Evolutionary conservation across 495 filamentous ascomycete genomes (phyloP).

Genomic region (Penicillium manginii): DNA sequence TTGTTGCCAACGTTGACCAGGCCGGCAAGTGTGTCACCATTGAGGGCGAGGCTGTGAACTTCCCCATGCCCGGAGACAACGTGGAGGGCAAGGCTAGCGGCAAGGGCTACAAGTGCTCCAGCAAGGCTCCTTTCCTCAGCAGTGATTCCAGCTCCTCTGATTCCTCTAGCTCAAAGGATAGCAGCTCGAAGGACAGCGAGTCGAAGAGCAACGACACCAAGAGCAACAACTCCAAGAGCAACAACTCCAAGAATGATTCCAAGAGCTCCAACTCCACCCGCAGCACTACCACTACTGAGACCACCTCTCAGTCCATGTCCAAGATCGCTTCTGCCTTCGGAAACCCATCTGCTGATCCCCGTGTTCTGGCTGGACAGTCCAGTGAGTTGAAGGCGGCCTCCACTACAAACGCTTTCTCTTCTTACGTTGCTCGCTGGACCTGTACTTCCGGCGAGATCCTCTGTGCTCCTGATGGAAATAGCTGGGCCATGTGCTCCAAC

Average conservation of each 20-base stretch:
- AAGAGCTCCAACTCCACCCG: slow-evolving; percentile 6
- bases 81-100: slow-evolving; percentile 24
- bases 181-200: neutral
- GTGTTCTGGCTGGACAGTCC: slow-evolving; percentile 14
- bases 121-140: slow-evolving; percentile 28
- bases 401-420: slow-evolving; percentile 23
- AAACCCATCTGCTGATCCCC: slow-evolving; percentile 15
- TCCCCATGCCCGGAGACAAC: slow-evolving; percentile 31
- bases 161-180: neutral
- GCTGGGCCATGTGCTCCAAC: slow-evolving; percentile 43
- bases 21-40: slow-evolving; percentile 37
- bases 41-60: slow-evolving; percentile 32
- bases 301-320: slow-evolving; percentile 10
- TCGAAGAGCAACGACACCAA: neutral
- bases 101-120: slow-evolving; percentile 33
- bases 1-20: slow-evolving; percentile 59
- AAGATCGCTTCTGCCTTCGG: slow-evolving; percentile 25
- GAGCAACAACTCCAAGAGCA: neutral
- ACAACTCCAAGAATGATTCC: neutral
- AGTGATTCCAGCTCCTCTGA: slow-evolving; percentile 3
- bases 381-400: slow-evolving; percentile 16
- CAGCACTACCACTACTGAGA: slow-evolving; percentile 11
- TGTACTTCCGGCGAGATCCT: slow-evolving; percentile 39
- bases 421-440: slow-evolving; percentile 20
- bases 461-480: slow-evolving; percentile 41